Percentiles rank a stretch among this genome's conserved stretches.
phyloP scores from a whole-genome alignment of 345 rosid species.

The Zanthoxylum bungeanum region DNA sequence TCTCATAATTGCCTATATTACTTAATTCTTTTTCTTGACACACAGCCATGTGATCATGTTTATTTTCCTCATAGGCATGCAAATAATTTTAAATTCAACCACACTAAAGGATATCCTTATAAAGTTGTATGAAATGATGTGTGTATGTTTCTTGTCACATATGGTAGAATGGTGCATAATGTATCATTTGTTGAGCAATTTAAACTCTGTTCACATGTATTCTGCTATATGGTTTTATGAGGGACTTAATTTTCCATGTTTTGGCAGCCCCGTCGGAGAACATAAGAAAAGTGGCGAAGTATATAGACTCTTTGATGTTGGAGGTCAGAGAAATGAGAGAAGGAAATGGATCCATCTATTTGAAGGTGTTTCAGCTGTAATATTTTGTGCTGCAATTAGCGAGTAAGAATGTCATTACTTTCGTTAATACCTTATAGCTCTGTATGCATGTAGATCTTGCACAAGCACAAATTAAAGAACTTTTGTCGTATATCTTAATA shows the following conservation, averaged over 20 bases:
- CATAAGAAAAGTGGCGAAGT: conserved; percentile 98
- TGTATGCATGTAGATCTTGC: background rate
- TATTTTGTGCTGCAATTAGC: conserved; percentile 97
- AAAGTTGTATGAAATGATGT: no score
- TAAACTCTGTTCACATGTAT: background rate
- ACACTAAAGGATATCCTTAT: no score
- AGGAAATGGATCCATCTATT: conserved; percentile 99
- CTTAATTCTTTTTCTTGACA: no score
- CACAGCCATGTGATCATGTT: no score
- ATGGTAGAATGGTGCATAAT: no score
- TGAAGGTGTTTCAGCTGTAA: conserved; percentile 98
- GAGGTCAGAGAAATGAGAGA: conserved; percentile 98
- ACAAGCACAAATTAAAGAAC: background rate
- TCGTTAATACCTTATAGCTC: background rate
- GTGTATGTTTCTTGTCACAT: no score
- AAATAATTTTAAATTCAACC: no score
- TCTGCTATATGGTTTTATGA: conserved; percentile 2
- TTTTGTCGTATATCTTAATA: background rate
- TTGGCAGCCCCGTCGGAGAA: conserved; percentile 91
- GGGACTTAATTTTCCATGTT: conserved; percentile 13
- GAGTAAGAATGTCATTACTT: conserved; percentile 60
- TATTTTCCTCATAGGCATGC: no score
- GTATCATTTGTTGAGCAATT: no score
- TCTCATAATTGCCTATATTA: no score
- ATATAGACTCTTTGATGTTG: conserved; percentile 95